A percentile compares a stretch with the other conserved stretches of the same genome.
These are phyloP conservation scores for Acorus gramineus DNA, from an alignment of 106 monocot species.

Conservation along the genomic window DNA sequence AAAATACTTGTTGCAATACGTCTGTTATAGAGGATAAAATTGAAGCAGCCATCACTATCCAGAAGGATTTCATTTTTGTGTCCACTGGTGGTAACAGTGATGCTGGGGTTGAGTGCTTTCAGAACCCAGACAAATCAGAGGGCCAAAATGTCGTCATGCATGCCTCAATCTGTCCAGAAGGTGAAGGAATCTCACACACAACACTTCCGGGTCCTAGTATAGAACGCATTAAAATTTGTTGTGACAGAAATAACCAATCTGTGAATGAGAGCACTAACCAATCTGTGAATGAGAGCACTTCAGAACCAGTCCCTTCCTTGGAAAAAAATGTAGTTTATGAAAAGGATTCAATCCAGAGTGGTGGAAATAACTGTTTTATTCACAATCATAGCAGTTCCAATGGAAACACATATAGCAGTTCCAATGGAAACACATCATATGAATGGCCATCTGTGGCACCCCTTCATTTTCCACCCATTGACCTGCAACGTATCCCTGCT, in stretches of 20 bases:
- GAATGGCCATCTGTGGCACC: conserved; percentile 55
- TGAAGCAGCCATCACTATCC: background rate
- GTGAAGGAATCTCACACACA: background rate
- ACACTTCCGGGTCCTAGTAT: background rate
- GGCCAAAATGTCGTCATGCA: background rate
- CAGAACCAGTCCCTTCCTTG: conserved; percentile 10
- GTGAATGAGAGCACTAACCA: background rate
- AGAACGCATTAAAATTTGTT: background rate
- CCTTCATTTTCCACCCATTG: conserved; percentile 24
- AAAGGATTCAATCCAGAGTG: background rate
- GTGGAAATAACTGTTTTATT: conserved; percentile 4
- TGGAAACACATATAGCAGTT: conserved; percentile 13
- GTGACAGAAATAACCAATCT: background rate
- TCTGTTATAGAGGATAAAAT: background rate
- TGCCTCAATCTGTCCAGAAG: conserved; percentile 4
- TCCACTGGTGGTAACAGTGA: background rate
- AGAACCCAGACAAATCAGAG: conserved; percentile 10
- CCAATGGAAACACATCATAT: conserved; percentile 28
- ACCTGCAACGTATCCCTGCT: conserved; percentile 40
- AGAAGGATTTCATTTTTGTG: conserved; percentile 1
- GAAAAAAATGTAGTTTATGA: conserved; percentile 10
- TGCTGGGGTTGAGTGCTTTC: conserved; percentile 1
- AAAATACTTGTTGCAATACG: conserved; percentile 4
- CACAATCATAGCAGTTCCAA: conserved; percentile 12
- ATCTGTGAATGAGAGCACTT: background rate